Percentiles rank a stretch among this genome's conserved stretches.
Evolutionary conservation across 2,329 filamentous ascomycete species (phyloP).

Genomic region (Xylaria sp.): DNA sequence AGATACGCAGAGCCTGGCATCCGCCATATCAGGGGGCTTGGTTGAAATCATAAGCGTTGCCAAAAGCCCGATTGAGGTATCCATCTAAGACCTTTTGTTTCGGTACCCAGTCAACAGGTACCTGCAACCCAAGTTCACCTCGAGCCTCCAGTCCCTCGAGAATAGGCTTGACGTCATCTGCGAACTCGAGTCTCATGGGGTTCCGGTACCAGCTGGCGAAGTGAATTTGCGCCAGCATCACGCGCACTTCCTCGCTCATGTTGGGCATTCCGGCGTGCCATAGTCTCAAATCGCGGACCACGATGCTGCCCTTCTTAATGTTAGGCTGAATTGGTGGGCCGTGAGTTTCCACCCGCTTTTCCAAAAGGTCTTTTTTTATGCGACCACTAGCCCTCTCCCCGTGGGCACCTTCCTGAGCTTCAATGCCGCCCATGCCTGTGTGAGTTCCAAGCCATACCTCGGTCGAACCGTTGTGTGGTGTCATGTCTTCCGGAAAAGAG

Average conservation of each 20-base stretch:
- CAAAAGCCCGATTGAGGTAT: constrained; percentile 63
- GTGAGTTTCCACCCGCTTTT: constrained; percentile 43
- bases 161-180: constrained; percentile 53
- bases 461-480: constrained; percentile 59
- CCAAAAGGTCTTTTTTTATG: constrained; percentile 51
- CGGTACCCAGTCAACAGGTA: constrained; percentile 56
- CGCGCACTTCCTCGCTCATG: constrained; percentile 51
- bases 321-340: constrained; percentile 55
- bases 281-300: constrained; percentile 64
- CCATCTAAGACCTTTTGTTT: constrained; percentile 48
- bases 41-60: constrained; percentile 67
- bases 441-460: constrained; percentile 67
- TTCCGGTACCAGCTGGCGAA: constrained; percentile 65
- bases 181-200: constrained; percentile 60
- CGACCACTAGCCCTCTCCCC: constrained; percentile 59
- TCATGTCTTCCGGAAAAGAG: constrained; percentile 45
- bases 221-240: constrained; percentile 67
- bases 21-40: constrained; percentile 45
- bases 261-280: constrained; percentile 72
- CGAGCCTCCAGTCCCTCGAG: constrained; percentile 46
- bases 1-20: no score
- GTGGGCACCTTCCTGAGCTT: constrained; percentile 55
- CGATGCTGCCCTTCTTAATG: constrained; percentile 59
- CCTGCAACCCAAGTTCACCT: constrained; percentile 48
- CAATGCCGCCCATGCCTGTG: constrained; percentile 35